phyloP scores from a whole-genome alignment of 768 basidiomycete genomes.

The Phlebiopsis gigantea region DNA sequence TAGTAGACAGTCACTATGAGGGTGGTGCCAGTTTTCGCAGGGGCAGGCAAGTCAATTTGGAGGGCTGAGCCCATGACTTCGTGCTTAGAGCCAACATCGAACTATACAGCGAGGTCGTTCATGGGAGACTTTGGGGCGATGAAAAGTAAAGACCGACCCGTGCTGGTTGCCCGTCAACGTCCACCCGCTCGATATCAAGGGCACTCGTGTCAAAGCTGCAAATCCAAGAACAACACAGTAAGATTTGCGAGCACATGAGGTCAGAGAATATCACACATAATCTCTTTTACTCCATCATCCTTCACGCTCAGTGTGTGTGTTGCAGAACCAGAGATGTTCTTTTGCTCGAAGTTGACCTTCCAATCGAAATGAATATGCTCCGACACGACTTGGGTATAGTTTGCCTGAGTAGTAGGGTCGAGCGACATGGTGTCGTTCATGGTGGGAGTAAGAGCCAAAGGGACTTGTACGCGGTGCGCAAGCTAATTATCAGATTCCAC shows the following conservation, averaged over 20 bases:
- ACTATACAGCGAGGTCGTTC: too few relatives aligned
- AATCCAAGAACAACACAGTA: background rate
- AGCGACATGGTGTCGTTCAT: background rate
- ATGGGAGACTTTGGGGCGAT: too few relatives aligned
- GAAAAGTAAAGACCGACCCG: background rate
- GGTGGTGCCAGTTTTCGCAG: conserved; percentile 35
- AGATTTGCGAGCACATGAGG: background rate
- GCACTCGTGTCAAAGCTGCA: conserved; percentile 68
- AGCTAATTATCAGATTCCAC: conserved; percentile 7
- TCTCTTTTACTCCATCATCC: conserved; percentile 47
- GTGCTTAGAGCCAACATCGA: conserved; percentile 50
- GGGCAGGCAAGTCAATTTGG: conserved; percentile 45
- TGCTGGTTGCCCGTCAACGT: conserved; percentile 45
- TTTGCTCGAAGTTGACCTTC: conserved; percentile 64
- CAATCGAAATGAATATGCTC: conserved; percentile 72
- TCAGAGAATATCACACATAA: conserved; percentile 42
- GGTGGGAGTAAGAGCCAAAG: background rate
- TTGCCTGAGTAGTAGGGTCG: conserved; percentile 77
- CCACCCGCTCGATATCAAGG: conserved; percentile 51
- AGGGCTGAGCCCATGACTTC: conserved; percentile 76
- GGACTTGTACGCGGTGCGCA: background rate
- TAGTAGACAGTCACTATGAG: conserved; percentile 55
- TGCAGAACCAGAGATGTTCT: conserved; percentile 60
- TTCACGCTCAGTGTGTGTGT: conserved; percentile 55
- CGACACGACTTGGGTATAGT: conserved; percentile 64